Evolutionary conservation across 306 rosid species (phyloP).

Genomic region (Purshia tridentata): DNA sequence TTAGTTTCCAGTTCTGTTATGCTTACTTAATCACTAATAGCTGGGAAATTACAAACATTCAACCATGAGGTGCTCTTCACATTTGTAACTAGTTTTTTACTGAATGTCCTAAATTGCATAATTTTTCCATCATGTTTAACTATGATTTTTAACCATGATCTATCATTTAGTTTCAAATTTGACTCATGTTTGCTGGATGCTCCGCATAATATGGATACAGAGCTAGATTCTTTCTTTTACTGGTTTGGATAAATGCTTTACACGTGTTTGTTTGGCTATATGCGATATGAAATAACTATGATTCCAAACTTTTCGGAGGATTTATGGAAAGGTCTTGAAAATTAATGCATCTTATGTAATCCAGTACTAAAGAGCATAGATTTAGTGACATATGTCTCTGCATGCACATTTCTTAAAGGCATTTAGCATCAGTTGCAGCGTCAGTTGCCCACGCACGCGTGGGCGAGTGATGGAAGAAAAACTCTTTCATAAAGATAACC

Average conservation of each 20-base stretch:
- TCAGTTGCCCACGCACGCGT: not conserved
- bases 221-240: not conserved
- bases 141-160: slow-evolving; percentile 4
- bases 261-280: not conserved
- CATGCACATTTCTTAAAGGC: not conserved
- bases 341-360: slow-evolving; percentile 9
- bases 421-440: not conserved
- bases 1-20: slow-evolving; percentile 6
- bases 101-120: not conserved
- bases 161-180: slow-evolving; percentile 8
- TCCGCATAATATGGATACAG: not conserved
- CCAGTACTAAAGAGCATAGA: no score
- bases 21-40: slow-evolving; percentile 1
- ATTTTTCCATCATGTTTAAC: not conserved
- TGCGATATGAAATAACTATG: not conserved
- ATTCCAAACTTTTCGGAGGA: not conserved
- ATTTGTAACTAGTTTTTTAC: not conserved
- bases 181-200: not conserved
- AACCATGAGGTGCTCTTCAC: not conserved
- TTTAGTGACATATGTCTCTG: not conserved
- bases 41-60: not conserved
- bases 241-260: not conserved
- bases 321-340: slow-evolving; percentile 2
- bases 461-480: not conserved
- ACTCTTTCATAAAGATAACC: not conserved